phyloP scores from a whole-genome alignment of 805 yeast genomes.

The Teunomyces funiuensis region DNA sequence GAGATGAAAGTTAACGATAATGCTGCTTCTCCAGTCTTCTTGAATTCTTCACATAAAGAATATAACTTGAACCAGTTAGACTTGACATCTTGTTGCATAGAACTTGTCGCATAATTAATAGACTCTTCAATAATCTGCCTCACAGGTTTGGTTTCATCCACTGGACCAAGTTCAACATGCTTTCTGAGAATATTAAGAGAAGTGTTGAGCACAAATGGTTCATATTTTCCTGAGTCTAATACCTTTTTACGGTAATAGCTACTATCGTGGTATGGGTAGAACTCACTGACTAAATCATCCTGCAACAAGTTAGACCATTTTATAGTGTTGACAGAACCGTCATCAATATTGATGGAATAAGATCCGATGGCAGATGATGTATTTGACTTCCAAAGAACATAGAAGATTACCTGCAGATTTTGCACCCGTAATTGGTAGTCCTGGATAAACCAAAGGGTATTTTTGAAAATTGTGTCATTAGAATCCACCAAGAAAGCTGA shows the following conservation, averaged over 20 bases:
- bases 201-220: conserved; percentile 48
- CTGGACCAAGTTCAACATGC: conserved; percentile 29
- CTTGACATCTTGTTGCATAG: conserved; percentile 23
- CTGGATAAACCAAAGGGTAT: conserved; percentile 45
- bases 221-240: conserved; percentile 50
- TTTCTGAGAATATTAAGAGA: conserved; percentile 51
- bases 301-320: conserved; percentile 17
- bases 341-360: conserved; percentile 14
- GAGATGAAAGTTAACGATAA: conserved; percentile 32
- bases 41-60: conserved; percentile 69
- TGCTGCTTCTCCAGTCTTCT: conserved; percentile 59
- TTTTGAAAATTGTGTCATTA: conserved; percentile 6
- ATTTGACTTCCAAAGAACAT: conserved; percentile 64
- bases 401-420: conserved; percentile 17
- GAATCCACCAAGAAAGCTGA: conserved; percentile 1
- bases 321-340: conserved; percentile 14
- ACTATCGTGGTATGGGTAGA: conserved; percentile 25
- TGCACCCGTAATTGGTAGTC: conserved; percentile 24
- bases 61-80: conserved; percentile 70
- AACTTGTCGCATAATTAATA: conserved; percentile 8
- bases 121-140: conserved; percentile 31
- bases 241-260: conserved; percentile 46
- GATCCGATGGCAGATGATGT: conserved; percentile 39
- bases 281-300: conserved; percentile 14
- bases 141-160: conserved; percentile 13